Percentiles rank a stretch among this genome's conserved stretches.
phyloP scores from a whole-genome alignment of 2,329 filamentous ascomycete genomes.

The Phyllosticta citribraziliensis region DNA sequence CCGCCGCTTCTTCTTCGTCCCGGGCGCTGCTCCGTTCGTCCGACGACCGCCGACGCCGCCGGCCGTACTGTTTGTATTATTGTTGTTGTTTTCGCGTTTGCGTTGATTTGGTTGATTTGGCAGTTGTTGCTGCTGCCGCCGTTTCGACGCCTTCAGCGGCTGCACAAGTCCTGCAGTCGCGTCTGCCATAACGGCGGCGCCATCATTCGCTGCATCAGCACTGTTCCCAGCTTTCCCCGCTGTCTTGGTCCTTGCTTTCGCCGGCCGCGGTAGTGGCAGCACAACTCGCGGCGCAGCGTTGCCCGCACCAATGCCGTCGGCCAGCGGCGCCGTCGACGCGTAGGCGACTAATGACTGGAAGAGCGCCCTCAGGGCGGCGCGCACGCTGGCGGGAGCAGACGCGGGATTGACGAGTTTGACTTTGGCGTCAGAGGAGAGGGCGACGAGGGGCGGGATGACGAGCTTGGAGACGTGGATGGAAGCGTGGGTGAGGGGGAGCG shows the following conservation, averaged over 20 bases:
- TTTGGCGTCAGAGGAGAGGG: constrained; percentile 29
- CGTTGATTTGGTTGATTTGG: neutral
- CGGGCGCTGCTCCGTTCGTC: neutral
- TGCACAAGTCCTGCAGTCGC: neutral
- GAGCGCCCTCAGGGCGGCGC: neutral
- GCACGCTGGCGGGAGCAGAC: constrained; percentile 1
- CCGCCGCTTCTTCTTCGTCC: neutral
- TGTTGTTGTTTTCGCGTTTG: neutral
- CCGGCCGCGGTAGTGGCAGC: neutral
- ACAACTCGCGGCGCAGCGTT: neutral
- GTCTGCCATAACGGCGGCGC: neutral
- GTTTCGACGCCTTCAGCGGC: neutral
- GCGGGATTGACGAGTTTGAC: constrained; percentile 29
- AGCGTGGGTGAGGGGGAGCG: constrained; percentile 30
- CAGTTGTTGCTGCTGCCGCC: neutral
- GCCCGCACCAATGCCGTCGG: neutral
- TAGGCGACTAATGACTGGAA: neutral
- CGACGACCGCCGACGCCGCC: neutral
- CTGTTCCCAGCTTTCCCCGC: neutral
- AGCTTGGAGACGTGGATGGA: constrained; percentile 33
- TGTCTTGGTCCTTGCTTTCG: neutral
- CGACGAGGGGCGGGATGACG: constrained; percentile 22
- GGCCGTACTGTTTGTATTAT: neutral
- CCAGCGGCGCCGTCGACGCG: neutral
- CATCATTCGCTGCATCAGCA: neutral